These are phyloP conservation scores for Tuber brumale DNA, from an alignment of 495 filamentous ascomycete genomes.

Conservation along the genomic window DNA sequence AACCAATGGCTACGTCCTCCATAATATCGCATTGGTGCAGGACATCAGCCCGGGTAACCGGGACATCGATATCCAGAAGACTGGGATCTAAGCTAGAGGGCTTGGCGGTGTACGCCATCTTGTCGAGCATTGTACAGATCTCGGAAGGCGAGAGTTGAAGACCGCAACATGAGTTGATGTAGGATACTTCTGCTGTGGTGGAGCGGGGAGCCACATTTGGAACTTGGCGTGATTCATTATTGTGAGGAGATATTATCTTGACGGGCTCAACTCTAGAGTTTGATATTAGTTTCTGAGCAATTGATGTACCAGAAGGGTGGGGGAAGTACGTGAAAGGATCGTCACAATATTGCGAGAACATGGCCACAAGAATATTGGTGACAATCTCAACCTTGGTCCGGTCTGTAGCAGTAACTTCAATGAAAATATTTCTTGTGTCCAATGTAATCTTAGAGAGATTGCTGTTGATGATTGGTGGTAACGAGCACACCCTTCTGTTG, in stretches of 20 bases:
- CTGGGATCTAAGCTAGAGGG: conserved; percentile 60
- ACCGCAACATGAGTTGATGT: conserved; percentile 87
- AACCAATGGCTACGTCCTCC: conserved; percentile 93
- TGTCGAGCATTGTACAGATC: conserved; percentile 67
- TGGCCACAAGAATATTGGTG: conserved; percentile 85
- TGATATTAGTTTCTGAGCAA: conserved; percentile 9
- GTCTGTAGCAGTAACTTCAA: conserved; percentile 96
- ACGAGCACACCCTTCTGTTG: conserved; percentile 77
- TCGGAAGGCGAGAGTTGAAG: conserved; percentile 62
- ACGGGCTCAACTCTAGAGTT: conserved; percentile 68
- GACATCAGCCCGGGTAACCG: conserved; percentile 85
- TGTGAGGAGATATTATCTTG: conserved; percentile 84
- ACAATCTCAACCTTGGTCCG: conserved; percentile 95
- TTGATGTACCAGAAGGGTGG: background rate
- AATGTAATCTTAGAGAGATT: conserved; percentile 92
- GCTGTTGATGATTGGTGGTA: conserved; percentile 96
- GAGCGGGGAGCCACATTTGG: conserved; percentile 70
- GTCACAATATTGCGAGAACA: conserved; percentile 90
- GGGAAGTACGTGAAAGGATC: conserved; percentile 66
- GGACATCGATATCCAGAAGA: conserved; percentile 70
- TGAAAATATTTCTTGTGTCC: conserved; percentile 84
- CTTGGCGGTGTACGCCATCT: conserved; percentile 75
- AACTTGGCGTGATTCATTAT: conserved; percentile 67
- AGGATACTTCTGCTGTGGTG: conserved; percentile 76
- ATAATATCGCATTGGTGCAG: conserved; percentile 96